phyloP scores from a whole-genome alignment of 495 filamentous ascomycete species.

The Podospora pseudoanserina region DNA sequence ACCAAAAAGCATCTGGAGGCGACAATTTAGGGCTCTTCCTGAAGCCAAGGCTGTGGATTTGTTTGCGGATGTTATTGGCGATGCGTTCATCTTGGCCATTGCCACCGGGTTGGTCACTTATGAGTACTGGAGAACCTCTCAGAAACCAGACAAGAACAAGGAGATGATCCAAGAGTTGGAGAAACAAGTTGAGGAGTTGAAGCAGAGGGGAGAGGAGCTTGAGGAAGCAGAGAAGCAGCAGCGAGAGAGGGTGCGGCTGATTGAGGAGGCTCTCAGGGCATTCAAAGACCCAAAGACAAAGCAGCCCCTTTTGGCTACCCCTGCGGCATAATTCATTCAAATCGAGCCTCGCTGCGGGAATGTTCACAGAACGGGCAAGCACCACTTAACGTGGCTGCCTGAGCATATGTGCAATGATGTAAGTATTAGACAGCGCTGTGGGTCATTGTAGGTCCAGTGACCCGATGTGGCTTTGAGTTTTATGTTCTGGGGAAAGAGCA shows the following conservation, averaged over 20 bases:
- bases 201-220: slow-evolving; percentile 58
- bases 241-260: slow-evolving; percentile 53
- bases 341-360: background rate
- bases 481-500: slow-evolving; percentile 16
- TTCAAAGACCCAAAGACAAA: slow-evolving; percentile 54
- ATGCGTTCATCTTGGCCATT: slow-evolving; percentile 82
- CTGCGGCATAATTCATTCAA: background rate
- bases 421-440: background rate
- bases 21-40: slow-evolving; percentile 65
- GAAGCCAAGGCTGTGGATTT: slow-evolving; percentile 94
- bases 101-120: slow-evolving; percentile 75
- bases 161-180: slow-evolving; percentile 70
- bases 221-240: slow-evolving; percentile 59
- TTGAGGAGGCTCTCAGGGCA: slow-evolving; percentile 66
- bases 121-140: slow-evolving; percentile 69
- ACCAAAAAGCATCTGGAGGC: slow-evolving; percentile 47
- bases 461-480: background rate
- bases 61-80: slow-evolving; percentile 91
- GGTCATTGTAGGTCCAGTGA: background rate
- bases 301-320: slow-evolving; percentile 37
- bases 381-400: background rate
- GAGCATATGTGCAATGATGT: slow-evolving; percentile 3
- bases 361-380: background rate
- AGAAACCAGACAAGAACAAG: slow-evolving; percentile 67
- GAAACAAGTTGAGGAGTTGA: slow-evolving; percentile 56